phyloP scores from a whole-genome alignment of 2,329 filamentous ascomycete species.

The Verticillium alfalfae region DNA sequence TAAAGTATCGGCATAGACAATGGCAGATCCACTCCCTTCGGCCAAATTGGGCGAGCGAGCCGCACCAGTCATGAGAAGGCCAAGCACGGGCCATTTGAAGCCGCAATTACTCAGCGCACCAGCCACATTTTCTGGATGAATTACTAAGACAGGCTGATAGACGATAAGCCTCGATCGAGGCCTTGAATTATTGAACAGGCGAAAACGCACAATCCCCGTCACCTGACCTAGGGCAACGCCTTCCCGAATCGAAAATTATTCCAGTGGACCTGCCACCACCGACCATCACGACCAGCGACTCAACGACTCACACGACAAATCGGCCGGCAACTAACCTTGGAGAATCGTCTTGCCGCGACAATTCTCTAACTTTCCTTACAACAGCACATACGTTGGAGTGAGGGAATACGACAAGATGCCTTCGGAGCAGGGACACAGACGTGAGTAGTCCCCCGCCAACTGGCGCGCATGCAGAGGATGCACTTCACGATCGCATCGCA shows the following conservation, averaged over 20 bases:
- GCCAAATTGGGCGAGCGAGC: background rate
- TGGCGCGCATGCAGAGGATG: background rate
- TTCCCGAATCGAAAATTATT: slow-evolving; percentile 7
- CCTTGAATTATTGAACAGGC: background rate
- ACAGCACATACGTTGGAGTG: slow-evolving; percentile 34
- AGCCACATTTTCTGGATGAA: background rate
- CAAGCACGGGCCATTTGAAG: background rate
- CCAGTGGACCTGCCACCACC: slow-evolving; percentile 7
- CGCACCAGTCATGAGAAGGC: slow-evolving; percentile 1
- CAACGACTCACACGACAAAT: slow-evolving; percentile 13
- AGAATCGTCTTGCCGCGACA: slow-evolving; percentile 40
- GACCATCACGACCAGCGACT: slow-evolving; percentile 2
- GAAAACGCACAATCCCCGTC: background rate
- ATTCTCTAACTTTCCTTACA: slow-evolving; percentile 31
- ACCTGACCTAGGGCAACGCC: slow-evolving; percentile 4
- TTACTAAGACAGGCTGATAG: background rate
- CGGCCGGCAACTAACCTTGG: slow-evolving; percentile 31
- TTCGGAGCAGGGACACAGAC: slow-evolving; percentile 83
- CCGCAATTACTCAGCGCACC: background rate
- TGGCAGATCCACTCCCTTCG: background rate
- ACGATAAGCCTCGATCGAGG: background rate
- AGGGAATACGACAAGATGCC: slow-evolving; percentile 67
- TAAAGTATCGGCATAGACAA: background rate
- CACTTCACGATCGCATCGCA: background rate
- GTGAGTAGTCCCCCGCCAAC: slow-evolving; percentile 51